Evolutionary conservation across 768 basidiomycete species (phyloP), one percentile per base, ranked within the genome.

Genomic region (Agrocybe chaxingu): DNA sequence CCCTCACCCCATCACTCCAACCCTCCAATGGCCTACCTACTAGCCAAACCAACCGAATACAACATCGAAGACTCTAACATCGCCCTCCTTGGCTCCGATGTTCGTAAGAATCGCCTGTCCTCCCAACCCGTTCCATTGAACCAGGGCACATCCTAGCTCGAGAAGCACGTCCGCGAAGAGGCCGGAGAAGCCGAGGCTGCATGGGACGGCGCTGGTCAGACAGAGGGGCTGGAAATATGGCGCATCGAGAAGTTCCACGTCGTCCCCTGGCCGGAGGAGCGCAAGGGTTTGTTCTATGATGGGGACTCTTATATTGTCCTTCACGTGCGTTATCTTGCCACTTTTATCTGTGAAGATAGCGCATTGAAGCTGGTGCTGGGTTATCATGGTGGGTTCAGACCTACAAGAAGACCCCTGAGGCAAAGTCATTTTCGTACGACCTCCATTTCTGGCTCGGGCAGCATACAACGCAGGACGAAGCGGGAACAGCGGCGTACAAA

Each of bases 251-350:
- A 80, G 42, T 84, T 83, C 58, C 61, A 64, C 31, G 71, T 84
- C 35, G 72, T 78, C 24, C 69, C 72, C 16, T 84, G 80, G 80
- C 78, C 80, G 2, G 66, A 74, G 57, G 70, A 78, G 16, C 65
- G 71, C 11, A 64, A 69, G 40, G 81, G 84, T 7, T 68, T 68
- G 7, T 85, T 85, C 66, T 86, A 83, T 57, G 74, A 78, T 54
- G 85, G 81, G 1, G 82, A 85, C 63, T 82, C 81, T 1, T 85
- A 85, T 56, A 79, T 86, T 48, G 67, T 85, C n/a, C 65, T 85
- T 30, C 71, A 84, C 61, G 83, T 82, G 54, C 55, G 76, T 63
- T 29, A 36, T 39, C 16, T 46, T 9, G 16, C 9, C 24, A 10
- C 8, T 24, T 16, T 10, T 18, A 8, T 29, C n/a, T 6, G 13